phyloP scores from a whole-genome alignment of 768 basidiomycete genomes.

The Daedalea quercina region DNA sequence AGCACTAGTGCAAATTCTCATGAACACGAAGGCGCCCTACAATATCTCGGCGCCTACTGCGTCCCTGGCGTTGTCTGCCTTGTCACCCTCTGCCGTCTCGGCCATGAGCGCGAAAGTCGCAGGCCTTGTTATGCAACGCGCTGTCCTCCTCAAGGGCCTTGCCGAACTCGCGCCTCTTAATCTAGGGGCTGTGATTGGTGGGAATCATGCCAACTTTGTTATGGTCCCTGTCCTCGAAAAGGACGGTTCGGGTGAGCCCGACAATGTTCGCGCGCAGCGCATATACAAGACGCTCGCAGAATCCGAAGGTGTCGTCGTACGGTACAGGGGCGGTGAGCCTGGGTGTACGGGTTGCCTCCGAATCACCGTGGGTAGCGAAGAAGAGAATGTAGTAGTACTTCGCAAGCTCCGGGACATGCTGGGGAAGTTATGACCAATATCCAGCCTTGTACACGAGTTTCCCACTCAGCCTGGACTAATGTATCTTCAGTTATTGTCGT shows the following conservation, averaged over 20 bases:
- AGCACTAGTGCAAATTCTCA: conserved; percentile 82
- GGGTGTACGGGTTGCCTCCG: conserved; percentile 87
- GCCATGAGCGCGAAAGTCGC: conserved; percentile 61
- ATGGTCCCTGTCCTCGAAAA: conserved; percentile 66
- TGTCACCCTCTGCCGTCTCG: conserved; percentile 56
- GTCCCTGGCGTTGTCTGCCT: conserved; percentile 69
- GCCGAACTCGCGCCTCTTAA: conserved; percentile 41
- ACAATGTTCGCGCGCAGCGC: conserved; percentile 51
- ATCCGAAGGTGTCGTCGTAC: conserved; percentile 78
- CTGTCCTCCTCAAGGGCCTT: conserved; percentile 44
- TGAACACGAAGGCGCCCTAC: conserved; percentile 97
- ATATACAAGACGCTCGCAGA: conserved; percentile 85
- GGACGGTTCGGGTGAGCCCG: conserved; percentile 33
- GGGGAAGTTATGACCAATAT: conserved; percentile 13
- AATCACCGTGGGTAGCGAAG: conserved; percentile 81
- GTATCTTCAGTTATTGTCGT: background rate
- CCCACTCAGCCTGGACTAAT: background rate
- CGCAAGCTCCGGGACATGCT: conserved; percentile 47
- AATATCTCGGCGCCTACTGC: conserved; percentile 92
- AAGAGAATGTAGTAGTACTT: conserved; percentile 65
- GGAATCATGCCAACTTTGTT: conserved; percentile 87
- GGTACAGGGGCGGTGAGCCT: conserved; percentile 79
- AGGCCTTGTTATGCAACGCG: conserved; percentile 54
- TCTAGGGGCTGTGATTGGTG: conserved; percentile 67
- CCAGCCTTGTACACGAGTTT: background rate